Conservation (phyloP, 768 basidiomycete species). For the Boletus speciosus region DNA sequence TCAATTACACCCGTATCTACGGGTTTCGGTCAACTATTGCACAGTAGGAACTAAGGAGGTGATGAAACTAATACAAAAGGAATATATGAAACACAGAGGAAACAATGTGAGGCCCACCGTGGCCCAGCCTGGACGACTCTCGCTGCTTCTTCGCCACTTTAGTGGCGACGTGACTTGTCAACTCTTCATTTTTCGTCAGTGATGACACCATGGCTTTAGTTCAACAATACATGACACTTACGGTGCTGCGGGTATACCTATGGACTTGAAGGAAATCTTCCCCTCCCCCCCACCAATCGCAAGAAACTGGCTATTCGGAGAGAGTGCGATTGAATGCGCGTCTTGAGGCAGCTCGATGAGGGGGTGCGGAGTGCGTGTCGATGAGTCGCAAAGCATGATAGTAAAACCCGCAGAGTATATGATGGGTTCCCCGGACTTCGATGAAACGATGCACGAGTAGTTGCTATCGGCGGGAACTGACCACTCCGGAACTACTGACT, state of each 20-base stretch:
- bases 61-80: not conserved
- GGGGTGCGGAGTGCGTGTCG: not conserved
- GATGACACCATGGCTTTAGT: not conserved
- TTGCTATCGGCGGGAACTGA: not conserved
- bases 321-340: constrained; percentile 6
- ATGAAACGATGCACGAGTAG: constrained; percentile 7
- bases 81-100: not conserved
- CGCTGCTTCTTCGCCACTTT: not conserved
- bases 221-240: not conserved
- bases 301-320: not conserved
- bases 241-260: not conserved
- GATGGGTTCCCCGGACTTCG: not conserved
- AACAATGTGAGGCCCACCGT: not conserved
- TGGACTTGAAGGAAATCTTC: not conserved
- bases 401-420: not conserved
- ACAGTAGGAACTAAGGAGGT: not conserved
- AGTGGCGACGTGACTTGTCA: not conserved
- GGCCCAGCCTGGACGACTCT: not conserved
- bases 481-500: not conserved
- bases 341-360: not conserved
- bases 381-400: not conserved
- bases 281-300: constrained; percentile 6
- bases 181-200: not conserved
- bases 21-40: not conserved
- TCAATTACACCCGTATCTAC: not conserved